phyloP scores from a whole-genome alignment of 2,329 filamentous ascomycete species.

The Colletotrichum paranaense region DNA sequence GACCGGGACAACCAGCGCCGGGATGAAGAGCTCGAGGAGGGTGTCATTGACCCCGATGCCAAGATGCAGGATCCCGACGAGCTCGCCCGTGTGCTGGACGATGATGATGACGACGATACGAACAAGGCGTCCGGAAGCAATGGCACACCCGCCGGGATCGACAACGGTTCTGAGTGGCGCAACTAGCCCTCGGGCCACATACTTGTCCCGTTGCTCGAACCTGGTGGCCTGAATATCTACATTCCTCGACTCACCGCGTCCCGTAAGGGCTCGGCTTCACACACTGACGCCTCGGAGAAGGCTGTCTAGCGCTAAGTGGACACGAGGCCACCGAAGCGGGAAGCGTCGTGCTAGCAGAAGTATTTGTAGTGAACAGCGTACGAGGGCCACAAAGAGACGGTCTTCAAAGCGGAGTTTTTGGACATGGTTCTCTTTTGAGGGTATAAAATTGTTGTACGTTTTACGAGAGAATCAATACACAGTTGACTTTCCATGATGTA shows the following conservation, averaged over 20 bases:
- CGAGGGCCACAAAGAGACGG: background rate
- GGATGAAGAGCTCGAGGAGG: slow-evolving; percentile 54
- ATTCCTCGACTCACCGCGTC: background rate
- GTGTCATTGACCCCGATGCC: slow-evolving; percentile 68
- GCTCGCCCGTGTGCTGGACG: slow-evolving; percentile 68
- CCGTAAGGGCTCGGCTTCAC: background rate
- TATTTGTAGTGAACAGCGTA: background rate
- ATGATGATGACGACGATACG: slow-evolving; percentile 65
- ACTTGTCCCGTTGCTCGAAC: background rate
- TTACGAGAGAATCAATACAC: slow-evolving; percentile 5
- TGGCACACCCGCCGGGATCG: slow-evolving; percentile 51
- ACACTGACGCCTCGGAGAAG: background rate
- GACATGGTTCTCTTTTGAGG: background rate
- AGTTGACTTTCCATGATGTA: background rate
- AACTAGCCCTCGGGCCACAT: slow-evolving; percentile 16
- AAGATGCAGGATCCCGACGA: slow-evolving; percentile 76
- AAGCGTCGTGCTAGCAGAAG: background rate
- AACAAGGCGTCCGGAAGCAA: slow-evolving; percentile 37
- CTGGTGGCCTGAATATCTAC: background rate
- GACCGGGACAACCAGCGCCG: slow-evolving; percentile 57
- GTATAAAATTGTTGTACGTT: slow-evolving; percentile 5
- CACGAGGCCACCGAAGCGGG: background rate
- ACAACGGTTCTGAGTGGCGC: slow-evolving; percentile 60
- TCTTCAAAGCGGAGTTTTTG: background rate
- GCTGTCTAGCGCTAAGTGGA: background rate